A percentile compares a stretch with the other conserved stretches of the same genome.
These are phyloP conservation scores for Erigeron philadelphicus DNA, from an alignment of 140 eudicot genomes.

Conservation along the genomic window DNA sequence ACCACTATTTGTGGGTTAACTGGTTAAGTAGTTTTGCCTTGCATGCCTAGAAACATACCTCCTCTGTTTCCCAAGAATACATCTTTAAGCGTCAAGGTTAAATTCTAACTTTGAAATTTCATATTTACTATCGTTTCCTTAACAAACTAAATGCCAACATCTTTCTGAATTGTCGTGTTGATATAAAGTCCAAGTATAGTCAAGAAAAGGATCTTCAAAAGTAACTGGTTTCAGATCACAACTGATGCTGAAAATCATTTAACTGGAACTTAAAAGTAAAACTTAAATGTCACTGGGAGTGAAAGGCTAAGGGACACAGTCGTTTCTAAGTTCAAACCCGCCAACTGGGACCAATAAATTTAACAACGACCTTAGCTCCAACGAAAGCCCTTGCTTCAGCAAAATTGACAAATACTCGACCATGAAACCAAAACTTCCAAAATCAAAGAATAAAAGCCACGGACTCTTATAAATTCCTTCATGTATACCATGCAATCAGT, in stretches of 20 bases:
- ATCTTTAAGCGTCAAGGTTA: no score
- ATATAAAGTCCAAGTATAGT: no score
- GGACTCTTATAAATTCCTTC: background rate
- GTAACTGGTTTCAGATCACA: no score
- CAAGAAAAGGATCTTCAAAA: no score
- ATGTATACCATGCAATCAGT: background rate
- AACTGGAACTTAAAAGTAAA: background rate
- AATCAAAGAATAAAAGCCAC: background rate
- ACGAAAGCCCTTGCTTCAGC: background rate
- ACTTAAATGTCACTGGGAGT: background rate
- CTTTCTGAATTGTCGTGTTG: no score
- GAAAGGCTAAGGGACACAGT: background rate
- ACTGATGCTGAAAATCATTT: background rate
- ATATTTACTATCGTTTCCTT: no score
- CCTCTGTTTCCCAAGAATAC: no score
- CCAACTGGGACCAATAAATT: background rate
- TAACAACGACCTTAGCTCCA: background rate
- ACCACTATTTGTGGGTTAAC: no score
- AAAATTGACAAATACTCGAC: background rate
- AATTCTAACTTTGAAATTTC: no score
- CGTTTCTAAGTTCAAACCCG: background rate
- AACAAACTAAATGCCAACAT: no score
- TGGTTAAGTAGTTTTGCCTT: no score
- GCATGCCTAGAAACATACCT: no score
- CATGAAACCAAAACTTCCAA: background rate